Evolutionary conservation across 768 basidiomycete species (phyloP).

Genomic region (Pulveroboletus sp.): DNA sequence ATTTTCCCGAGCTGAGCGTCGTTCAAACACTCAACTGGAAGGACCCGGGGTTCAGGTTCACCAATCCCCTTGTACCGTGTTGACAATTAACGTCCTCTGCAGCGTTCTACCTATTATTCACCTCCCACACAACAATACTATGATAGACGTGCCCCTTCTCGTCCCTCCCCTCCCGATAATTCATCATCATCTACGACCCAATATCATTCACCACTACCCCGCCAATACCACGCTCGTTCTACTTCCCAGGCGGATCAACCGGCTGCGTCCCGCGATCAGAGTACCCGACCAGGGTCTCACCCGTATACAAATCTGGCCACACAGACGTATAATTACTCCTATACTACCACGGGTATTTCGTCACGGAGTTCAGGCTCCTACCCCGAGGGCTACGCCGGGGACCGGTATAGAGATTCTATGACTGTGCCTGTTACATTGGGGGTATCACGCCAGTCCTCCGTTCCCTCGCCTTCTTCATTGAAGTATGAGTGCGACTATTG

Average conservation of each 20-base stretch:
- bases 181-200: slow-evolving; percentile 20
- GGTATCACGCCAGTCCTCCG: slow-evolving; percentile 14
- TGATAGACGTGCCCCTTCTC: slow-evolving; percentile 23
- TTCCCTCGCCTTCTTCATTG: slow-evolving; percentile 32
- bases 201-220: slow-evolving; percentile 21
- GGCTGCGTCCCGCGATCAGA: slow-evolving; percentile 28
- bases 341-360: slow-evolving; percentile 11
- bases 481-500: slow-evolving; percentile 79
- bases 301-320: slow-evolving; percentile 21
- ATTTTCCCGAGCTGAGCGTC: slow-evolving; percentile 23
- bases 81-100: slow-evolving; percentile 3
- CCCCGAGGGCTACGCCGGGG: slow-evolving; percentile 13
- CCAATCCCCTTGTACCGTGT: not conserved
- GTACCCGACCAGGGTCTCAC: slow-evolving; percentile 21
- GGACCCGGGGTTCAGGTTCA: slow-evolving; percentile 33
- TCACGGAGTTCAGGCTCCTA: slow-evolving; percentile 22
- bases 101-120: slow-evolving; percentile 27
- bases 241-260: slow-evolving; percentile 28
- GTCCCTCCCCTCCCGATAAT: slow-evolving; percentile 19
- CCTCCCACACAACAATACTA: slow-evolving; percentile 23
- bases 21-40: slow-evolving; percentile 21
- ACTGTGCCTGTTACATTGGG: slow-evolving; percentile 10
- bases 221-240: slow-evolving; percentile 24
- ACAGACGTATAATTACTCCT: slow-evolving; percentile 19
- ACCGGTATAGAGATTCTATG: slow-evolving; percentile 18